phyloP scores from a whole-genome alignment of 2,329 filamentous ascomycete genomes.

The Beauveria caledonica region DNA sequence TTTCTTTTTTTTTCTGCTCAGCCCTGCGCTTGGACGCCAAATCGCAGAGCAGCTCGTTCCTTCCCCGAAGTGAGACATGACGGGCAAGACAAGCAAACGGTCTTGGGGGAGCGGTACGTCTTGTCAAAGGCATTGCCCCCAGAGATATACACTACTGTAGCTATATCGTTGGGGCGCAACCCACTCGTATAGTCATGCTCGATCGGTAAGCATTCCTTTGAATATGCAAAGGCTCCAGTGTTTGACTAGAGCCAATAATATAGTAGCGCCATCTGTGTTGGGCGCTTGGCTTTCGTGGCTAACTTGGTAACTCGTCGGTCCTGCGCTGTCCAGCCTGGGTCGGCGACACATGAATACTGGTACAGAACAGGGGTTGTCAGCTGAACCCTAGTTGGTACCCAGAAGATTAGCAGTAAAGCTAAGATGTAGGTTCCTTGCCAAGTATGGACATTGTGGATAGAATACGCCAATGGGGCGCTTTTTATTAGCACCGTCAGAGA shows the following conservation, averaged over 20 bases:
- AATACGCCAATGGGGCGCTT: neutral
- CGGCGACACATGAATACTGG: neutral
- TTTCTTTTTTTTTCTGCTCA: neutral
- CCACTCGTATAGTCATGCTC: conserved; percentile 8
- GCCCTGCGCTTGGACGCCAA: neutral
- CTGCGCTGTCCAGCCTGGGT: neutral
- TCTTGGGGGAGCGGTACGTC: neutral
- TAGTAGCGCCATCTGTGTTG: neutral
- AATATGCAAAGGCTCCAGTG: no score
- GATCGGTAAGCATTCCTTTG: neutral
- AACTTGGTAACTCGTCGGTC: no score
- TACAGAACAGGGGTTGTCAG: neutral
- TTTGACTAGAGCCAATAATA: neutral
- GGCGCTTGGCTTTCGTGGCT: neutral
- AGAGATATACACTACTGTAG: no score
- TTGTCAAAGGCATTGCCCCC: neutral
- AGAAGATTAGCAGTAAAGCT: no score
- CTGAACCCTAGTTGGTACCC: neutral
- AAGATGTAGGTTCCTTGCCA: no score
- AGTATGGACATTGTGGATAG: neutral
- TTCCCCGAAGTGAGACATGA: neutral
- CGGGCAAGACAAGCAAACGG: neutral
- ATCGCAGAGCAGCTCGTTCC: neutral
- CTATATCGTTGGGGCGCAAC: neutral
- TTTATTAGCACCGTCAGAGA: neutral